Conservation (phyloP, 2,329 filamentous ascomycete genomes). For the Nemania sp. region DNA sequence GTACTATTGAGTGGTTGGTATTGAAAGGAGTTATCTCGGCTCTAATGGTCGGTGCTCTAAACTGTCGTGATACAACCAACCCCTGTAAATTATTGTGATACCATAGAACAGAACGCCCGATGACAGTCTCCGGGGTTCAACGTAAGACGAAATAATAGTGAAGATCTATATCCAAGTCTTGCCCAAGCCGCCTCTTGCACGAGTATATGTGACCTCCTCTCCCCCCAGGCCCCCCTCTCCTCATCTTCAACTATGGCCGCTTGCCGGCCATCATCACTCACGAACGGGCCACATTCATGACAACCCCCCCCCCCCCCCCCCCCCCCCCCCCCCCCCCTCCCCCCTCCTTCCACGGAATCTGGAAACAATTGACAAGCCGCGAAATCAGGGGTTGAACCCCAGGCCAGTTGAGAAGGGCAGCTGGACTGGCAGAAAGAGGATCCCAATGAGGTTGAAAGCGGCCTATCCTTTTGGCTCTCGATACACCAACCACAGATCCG, state of each 20-base stretch:
- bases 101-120: neutral
- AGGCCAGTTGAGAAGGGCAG: too few species aligned
- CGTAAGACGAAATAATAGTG: neutral
- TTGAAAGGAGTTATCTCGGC: neutral
- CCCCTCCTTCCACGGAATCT: too few species aligned
- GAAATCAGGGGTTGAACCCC: too few species aligned
- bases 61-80: neutral
- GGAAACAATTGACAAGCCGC: too few species aligned
- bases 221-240: slow-evolving; percentile 31
- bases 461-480: too few species aligned
- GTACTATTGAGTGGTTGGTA: neutral
- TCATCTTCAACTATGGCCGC: slow-evolving; percentile 22
- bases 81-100: neutral
- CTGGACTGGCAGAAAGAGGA: too few species aligned
- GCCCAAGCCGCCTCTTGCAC: neutral
- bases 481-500: too few species aligned
- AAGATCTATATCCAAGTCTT: neutral
- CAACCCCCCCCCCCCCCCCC: too few species aligned
- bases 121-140: too few species aligned
- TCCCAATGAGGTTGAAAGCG: too few species aligned
- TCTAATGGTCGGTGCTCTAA: neutral
- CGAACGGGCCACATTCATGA: neutral
- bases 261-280: neutral
- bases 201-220: slow-evolving; percentile 29
- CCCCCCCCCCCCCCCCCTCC: too few species aligned